These are phyloP conservation scores for Hemisphaericaspora xylanilytica DNA, from an alignment of 1,139 yeast species.

Conservation along the genomic window DNA sequence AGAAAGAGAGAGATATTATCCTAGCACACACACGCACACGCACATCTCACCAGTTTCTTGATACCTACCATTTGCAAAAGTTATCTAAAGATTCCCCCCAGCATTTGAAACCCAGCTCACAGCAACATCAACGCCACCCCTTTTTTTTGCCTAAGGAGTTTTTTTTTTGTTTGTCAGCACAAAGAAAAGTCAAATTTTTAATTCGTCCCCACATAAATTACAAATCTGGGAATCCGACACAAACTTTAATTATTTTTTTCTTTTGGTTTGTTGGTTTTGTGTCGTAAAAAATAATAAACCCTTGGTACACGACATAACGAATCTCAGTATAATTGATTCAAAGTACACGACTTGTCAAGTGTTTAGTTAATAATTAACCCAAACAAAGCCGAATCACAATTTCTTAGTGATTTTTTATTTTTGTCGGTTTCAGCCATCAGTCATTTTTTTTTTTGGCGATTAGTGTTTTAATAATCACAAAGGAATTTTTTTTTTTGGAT, in stretches of 20 bases:
- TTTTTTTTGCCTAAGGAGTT: not conserved
- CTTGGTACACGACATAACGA: not conserved
- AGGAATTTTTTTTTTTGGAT: too few species aligned
- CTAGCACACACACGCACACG: too few species aligned
- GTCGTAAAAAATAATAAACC: not conserved
- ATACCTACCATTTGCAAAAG: not conserved
- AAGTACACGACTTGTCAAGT: not conserved
- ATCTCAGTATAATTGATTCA: not conserved
- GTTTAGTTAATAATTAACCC: too few species aligned
- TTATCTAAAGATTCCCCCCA: too few species aligned
- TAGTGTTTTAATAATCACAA: not conserved
- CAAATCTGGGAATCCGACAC: not conserved
- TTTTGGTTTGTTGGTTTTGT: not conserved
- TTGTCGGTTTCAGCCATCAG: slow-evolving; percentile 1
- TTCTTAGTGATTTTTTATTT: not conserved
- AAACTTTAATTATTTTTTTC: not conserved
- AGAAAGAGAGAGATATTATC: too few species aligned
- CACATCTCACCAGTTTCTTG: not conserved
- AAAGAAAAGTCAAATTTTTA: too few species aligned
- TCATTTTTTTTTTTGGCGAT: not conserved
- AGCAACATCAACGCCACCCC: not conserved
- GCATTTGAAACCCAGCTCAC: not conserved
- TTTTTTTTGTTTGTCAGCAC: not conserved
- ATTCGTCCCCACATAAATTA: not conserved
- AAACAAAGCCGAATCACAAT: too few species aligned